Percentiles rank a stretch among this genome's conserved stretches.
Conservation (phyloP, 176 grass and related monocot genomes). For the Carex littledalei region DNA sequence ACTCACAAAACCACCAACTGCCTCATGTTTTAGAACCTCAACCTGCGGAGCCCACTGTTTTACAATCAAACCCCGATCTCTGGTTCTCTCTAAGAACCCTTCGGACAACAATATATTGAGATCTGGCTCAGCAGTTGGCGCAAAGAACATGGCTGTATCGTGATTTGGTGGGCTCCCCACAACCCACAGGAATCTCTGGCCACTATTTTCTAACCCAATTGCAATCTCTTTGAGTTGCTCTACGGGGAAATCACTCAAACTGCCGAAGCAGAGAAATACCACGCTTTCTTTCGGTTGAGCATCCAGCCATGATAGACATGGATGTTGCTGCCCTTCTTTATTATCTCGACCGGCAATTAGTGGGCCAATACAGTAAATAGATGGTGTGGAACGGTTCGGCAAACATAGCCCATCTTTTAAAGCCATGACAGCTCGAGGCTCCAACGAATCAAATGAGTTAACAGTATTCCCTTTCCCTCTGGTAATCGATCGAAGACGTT, state of each 20-base stretch:
- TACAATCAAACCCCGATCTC: too few species aligned
- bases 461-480: slow-evolving; percentile 24
- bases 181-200: slow-evolving; percentile 37
- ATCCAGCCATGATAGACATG: slow-evolving; percentile 33
- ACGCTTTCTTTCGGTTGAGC: slow-evolving; percentile 24
- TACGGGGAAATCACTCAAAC: slow-evolving; percentile 6
- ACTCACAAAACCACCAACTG: too few species aligned
- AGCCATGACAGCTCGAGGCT: slow-evolving; percentile 5
- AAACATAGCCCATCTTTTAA: slow-evolving; percentile 1
- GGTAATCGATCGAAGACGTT: background rate
- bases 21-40: too few species aligned
- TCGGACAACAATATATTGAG: background rate
- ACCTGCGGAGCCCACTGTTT: too few species aligned
- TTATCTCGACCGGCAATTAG: background rate
- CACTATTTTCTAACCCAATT: slow-evolving; percentile 29
- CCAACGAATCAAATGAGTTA: slow-evolving; percentile 21
- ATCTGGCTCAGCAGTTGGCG: background rate
- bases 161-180: background rate
- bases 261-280: slow-evolving; percentile 42
- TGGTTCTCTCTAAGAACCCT: too few species aligned
- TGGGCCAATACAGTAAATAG: slow-evolving; percentile 23
- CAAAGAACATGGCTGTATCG: background rate
- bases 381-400: background rate
- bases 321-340: background rate
- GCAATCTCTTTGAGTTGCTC: slow-evolving; percentile 36